Base-by-base conservation (phyloP, 352 stramenopile genomes). In the Phytophthora pistaciae region DNA sequence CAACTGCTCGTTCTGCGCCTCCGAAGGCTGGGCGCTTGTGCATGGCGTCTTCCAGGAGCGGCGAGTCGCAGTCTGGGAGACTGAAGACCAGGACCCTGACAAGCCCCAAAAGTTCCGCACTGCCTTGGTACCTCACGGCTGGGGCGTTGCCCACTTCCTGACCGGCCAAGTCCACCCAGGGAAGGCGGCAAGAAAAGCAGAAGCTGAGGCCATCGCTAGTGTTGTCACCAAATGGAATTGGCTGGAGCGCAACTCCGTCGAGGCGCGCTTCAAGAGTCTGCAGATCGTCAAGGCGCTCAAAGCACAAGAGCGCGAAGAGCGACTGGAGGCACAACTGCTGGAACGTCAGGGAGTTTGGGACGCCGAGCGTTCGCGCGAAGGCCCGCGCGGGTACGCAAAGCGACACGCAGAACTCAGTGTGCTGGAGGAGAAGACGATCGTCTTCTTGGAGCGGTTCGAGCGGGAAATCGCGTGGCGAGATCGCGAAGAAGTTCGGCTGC, bases 61-160 rank as follows among this genome's bases (percentile, higher is more conserved):
- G 7, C 79, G 71, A 33, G 58, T 87, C 46, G 52, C 68, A 0
- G 55, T 83, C 2, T 76, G 72, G 68, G 56, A 33, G 10, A 56
- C 25, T 20, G 20, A 60, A 27, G 56, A 78, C 1, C 31, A 53
- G 8, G 58, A 64, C 8, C 1, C 16, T 13, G 54, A 75, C n/a
- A 60, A 64, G 11, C 36, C 46, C 0, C 57, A 72, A 5, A 72
- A 64, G 55, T 73, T 79, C 25, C 54, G 58, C 16, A 64, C 54
- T 20, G 59, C 70, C 20, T 49, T 80, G 20, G 81, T 95, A 2
- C 87, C 88, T 2, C 88, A 95, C 27, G 88, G 88, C 14, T 95
- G 85, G 85, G 88, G 87, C 16, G 84, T 95, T 7, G 88, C 88
- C 4, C 87, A 93, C 57, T 91, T 95, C 56, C 38, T 95, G 25